These are phyloP conservation scores for Leptographium wingfieldii DNA, from an alignment of 2,329 filamentous ascomycete genomes.

Conservation along the genomic window DNA sequence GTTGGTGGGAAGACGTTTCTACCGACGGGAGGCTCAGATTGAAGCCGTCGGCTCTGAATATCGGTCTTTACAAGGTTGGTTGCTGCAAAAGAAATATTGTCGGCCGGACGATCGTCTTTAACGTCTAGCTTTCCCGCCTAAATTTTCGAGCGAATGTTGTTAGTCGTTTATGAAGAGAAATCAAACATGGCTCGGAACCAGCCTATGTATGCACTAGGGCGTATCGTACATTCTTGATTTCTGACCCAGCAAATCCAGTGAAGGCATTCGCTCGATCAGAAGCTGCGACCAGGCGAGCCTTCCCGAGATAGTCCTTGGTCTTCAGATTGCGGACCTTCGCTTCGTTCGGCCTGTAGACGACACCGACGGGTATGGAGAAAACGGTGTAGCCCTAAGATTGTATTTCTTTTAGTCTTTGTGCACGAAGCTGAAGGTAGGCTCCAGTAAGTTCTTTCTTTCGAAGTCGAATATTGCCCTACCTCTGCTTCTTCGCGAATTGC, in stretches of 20 bases:
- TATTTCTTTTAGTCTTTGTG: neutral
- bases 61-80: conserved; percentile 86
- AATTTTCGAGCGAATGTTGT: conserved; percentile 1
- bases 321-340: conserved; percentile 98
- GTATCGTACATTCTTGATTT: conserved; percentile 54
- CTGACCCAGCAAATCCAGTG: conserved; percentile 67
- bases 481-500: conserved; percentile 88
- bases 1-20: conserved; percentile 91
- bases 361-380: conserved; percentile 93
- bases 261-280: conserved; percentile 71
- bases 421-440: neutral
- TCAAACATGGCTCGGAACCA: too few species aligned
- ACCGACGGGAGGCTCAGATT: conserved; percentile 68
- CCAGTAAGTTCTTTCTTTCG: neutral
- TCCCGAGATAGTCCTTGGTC: conserved; percentile 94
- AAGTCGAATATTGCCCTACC: conserved; percentile 33
- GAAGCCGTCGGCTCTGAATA: conserved; percentile 66
- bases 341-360: conserved; percentile 90
- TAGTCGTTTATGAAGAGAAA: neutral
- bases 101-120: conserved; percentile 68
- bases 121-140: conserved; percentile 39
- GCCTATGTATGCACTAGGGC: neutral
- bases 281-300: conserved; percentile 83
- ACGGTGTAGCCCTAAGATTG: conserved; percentile 81
- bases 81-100: conserved; percentile 82